phyloP scores from a whole-genome alignment of 805 yeast genomes.

The Saccharomycopsis lassenensis region DNA sequence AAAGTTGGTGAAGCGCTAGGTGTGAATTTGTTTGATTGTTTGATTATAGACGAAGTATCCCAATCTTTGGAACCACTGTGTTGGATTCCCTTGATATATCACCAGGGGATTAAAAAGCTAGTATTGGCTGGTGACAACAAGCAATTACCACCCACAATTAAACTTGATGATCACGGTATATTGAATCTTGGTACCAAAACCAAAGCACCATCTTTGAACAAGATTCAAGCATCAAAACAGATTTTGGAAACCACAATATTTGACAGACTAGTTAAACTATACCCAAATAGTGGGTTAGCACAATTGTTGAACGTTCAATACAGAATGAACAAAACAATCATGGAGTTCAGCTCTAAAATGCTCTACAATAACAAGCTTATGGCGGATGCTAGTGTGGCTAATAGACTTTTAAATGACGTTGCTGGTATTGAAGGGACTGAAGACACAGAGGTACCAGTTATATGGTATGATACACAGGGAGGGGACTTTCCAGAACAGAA shows the following conservation, averaged over 20 bases:
- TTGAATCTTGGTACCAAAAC: neutral
- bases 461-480: constrained; percentile 94
- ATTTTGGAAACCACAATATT: constrained; percentile 59
- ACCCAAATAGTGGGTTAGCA: constrained; percentile 31
- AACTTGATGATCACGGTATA: constrained; percentile 33
- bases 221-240: constrained; percentile 25
- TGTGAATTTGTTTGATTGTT: constrained; percentile 47
- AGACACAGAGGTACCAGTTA: constrained; percentile 41
- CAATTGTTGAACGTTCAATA: constrained; percentile 68
- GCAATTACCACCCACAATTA: constrained; percentile 87
- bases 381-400: constrained; percentile 51
- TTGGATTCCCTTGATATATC: constrained; percentile 82
- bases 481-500: constrained; percentile 64
- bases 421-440: constrained; percentile 39
- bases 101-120: constrained; percentile 43
- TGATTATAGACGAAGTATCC: constrained; percentile 91
- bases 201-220: neutral
- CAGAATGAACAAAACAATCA: constrained; percentile 71
- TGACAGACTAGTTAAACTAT: constrained; percentile 54
- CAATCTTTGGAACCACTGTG: constrained; percentile 93
- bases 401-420: constrained; percentile 44
- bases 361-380: constrained; percentile 52
- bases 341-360: constrained; percentile 62
- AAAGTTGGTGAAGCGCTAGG: constrained; percentile 21
- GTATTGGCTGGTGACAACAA: constrained; percentile 88